Conservation (phyloP, 352 stramenopile genomes). For the Phytophthora ramorum region DNA sequence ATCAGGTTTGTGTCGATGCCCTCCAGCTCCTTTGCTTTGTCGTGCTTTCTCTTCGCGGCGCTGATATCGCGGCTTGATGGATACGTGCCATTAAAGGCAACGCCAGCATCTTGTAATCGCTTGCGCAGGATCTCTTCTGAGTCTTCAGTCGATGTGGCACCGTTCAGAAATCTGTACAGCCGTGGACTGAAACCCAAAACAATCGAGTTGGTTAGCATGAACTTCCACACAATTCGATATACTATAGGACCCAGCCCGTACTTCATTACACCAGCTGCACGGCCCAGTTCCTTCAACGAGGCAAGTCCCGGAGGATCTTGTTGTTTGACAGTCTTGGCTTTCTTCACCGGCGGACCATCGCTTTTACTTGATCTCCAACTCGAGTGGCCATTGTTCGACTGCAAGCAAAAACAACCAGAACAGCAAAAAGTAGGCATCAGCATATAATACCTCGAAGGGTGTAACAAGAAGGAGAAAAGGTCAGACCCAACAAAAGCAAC, state of each 20-base stretch:
- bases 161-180: constrained; percentile 70
- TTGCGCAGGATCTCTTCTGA: constrained; percentile 70
- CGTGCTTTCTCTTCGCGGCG: constrained; percentile 71
- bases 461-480: background rate
- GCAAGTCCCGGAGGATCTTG: constrained; percentile 57
- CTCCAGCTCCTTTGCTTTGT: constrained; percentile 76
- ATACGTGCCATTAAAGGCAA: constrained; percentile 69
- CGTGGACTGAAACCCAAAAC: constrained; percentile 52
- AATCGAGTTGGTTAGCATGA: constrained; percentile 11
- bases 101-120: constrained; percentile 45
- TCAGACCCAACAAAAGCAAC: background rate
- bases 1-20: constrained; percentile 87
- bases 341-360: constrained; percentile 30
- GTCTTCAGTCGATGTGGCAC: constrained; percentile 43
- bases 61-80: constrained; percentile 72
- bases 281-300: constrained; percentile 74
- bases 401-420: background rate
- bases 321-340: constrained; percentile 26
- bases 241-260: constrained; percentile 32
- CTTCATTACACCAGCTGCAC: constrained; percentile 71
- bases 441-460: background rate
- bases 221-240: background rate
- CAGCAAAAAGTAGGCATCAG: constrained; percentile 4
- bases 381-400: constrained; percentile 14
- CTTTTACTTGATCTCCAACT: constrained; percentile 32